These are phyloP conservation scores for Larix sibirica DNA, from an alignment of 83 land plant species.

Conservation along the genomic window DNA sequence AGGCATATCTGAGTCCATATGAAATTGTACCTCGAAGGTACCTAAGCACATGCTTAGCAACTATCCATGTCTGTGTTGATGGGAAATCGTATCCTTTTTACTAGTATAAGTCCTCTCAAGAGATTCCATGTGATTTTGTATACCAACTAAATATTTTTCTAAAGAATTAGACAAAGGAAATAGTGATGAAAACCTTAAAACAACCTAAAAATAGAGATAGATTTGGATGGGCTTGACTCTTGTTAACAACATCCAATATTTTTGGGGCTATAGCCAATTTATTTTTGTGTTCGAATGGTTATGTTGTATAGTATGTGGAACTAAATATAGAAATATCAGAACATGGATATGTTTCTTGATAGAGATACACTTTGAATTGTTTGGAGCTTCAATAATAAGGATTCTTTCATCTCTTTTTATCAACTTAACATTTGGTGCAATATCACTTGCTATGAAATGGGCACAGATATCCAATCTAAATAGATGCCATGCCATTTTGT, in stretches of 20 bases:
- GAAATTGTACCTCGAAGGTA: no score
- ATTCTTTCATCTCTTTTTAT: slow-evolving; percentile 9
- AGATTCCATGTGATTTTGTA: no score
- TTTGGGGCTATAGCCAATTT: not conserved
- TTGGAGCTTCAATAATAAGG: not conserved
- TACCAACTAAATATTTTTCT: no score
- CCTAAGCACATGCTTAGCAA: no score
- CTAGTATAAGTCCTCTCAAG: no score
- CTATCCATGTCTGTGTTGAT: no score
- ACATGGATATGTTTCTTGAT: not conserved
- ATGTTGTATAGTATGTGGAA: not conserved
- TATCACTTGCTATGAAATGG: slow-evolving; percentile 23
- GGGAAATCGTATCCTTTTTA: no score
- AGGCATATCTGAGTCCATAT: no score
- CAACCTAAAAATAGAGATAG: no score
- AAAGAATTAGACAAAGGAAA: no score
- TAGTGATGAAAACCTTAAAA: no score
- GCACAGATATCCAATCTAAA: slow-evolving; percentile 22
- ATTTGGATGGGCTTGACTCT: no score
- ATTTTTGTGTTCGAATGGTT: not conserved
- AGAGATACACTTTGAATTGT: not conserved
- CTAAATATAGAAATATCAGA: not conserved
- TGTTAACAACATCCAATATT: not conserved
- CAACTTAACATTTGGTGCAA: slow-evolving; percentile 21
- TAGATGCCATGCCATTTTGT: slow-evolving; percentile 19